Evolutionary conservation across 164 flowering plant genomes (phyloP).

Genomic region (Nymphaea thermarum): DNA sequence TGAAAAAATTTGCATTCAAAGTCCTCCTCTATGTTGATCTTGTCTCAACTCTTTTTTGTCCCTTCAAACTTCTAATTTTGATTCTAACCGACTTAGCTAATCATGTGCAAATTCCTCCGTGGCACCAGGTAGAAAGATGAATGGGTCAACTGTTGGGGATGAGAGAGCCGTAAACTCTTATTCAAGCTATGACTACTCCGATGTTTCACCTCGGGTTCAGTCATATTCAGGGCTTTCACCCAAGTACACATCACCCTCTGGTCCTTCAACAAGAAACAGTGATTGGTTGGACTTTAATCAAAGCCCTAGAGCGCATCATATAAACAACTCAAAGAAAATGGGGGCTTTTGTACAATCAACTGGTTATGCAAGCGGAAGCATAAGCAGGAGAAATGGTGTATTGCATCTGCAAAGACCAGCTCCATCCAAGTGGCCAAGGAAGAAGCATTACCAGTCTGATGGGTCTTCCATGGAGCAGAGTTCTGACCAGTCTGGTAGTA

Average conservation of each 20-base stretch:
- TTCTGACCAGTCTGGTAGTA: slow-evolving; percentile 31
- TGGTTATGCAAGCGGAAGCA: slow-evolving; percentile 9
- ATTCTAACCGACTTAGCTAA: not conserved
- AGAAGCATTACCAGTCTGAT: slow-evolving; percentile 24
- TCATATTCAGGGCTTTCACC: slow-evolving; percentile 43
- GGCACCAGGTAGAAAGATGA: slow-evolving; percentile 52
- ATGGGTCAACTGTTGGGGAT: slow-evolving; percentile 42
- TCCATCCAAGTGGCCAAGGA: slow-evolving; percentile 1
- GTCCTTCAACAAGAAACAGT: slow-evolving; percentile 29
- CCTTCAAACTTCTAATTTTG: too few relatives aligned
- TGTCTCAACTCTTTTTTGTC: too few relatives aligned
- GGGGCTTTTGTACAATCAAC: slow-evolving; percentile 18
- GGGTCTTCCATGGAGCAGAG: slow-evolving; percentile 12
- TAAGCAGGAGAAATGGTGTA: slow-evolving; percentile 34
- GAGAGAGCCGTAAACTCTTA: slow-evolving; percentile 29
- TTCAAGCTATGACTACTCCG: slow-evolving; percentile 33
- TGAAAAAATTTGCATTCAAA: too few relatives aligned
- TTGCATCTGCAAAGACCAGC: slow-evolving; percentile 6
- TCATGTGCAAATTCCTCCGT: slow-evolving; percentile 1
- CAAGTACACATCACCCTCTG: slow-evolving; percentile 25
- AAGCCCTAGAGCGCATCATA: slow-evolving; percentile 19
- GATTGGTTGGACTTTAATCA: slow-evolving; percentile 43
- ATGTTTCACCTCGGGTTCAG: slow-evolving; percentile 42
- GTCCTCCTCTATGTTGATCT: too few relatives aligned
- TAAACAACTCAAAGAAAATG: slow-evolving; percentile 44